Percentiles rank a stretch among this genome's conserved stretches.
Evolutionary conservation across 169 alveolate species (phyloP).

Genomic region (Eimeria falciformis): DNA sequence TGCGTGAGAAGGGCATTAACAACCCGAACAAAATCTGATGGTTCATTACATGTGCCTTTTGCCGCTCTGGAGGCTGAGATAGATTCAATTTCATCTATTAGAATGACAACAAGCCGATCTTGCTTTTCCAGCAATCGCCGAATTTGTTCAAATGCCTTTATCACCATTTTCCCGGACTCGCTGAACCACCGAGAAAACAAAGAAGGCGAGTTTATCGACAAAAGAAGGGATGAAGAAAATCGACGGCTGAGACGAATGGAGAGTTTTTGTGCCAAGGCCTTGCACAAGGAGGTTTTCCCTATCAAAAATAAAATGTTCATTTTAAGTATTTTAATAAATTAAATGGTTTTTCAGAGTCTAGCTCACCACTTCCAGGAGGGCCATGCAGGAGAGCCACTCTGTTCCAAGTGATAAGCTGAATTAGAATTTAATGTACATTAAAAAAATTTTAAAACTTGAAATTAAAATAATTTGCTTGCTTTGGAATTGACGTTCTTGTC

Average conservation of each 20-base stretch:
- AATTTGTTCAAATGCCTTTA: slow-evolving; percentile 82
- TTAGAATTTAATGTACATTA: too few species aligned
- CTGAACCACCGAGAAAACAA: slow-evolving; percentile 88
- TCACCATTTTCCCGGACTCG: slow-evolving; percentile 88
- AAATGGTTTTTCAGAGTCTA: background rate
- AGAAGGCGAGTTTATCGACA: slow-evolving; percentile 86
- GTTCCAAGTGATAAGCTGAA: slow-evolving; percentile 86
- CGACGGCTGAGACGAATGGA: slow-evolving; percentile 80
- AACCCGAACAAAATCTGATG: slow-evolving; percentile 87
- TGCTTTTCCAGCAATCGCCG: slow-evolving; percentile 79
- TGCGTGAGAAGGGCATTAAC: slow-evolving; percentile 88
- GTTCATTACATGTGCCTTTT: slow-evolving; percentile 85
- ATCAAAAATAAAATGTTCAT: background rate
- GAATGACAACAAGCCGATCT: slow-evolving; percentile 81
- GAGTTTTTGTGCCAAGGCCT: slow-evolving; percentile 83
- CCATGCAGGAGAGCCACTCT: slow-evolving; percentile 86
- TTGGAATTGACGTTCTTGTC: slow-evolving; percentile 80
- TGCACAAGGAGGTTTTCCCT: slow-evolving; percentile 85
- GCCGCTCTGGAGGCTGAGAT: slow-evolving; percentile 85
- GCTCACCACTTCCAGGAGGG: slow-evolving; percentile 86
- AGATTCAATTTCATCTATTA: slow-evolving; percentile 89
- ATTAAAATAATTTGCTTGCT: background rate
- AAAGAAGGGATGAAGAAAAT: slow-evolving; percentile 77
- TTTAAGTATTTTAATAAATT: background rate
- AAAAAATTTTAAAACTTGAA: background rate